Conservation (phyloP, 257 asterid species). For the Forsythia viridissima region DNA sequence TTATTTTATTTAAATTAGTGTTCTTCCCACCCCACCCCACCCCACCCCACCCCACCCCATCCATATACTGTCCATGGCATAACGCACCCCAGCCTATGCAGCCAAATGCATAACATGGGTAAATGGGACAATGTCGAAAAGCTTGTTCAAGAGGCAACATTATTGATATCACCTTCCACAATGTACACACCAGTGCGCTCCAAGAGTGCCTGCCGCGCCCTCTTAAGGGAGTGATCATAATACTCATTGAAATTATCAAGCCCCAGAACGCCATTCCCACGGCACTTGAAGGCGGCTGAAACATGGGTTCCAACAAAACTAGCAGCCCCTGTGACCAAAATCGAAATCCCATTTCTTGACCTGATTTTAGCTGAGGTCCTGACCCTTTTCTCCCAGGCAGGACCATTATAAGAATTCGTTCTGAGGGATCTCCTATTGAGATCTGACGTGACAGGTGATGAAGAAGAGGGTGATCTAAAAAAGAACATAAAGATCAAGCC, state of each 20-base stretch:
- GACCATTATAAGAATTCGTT: background rate
- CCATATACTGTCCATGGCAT: slow-evolving; percentile 21
- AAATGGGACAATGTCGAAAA: slow-evolving; percentile 26
- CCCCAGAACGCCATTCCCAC: slow-evolving; percentile 27
- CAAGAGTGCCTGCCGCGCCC: slow-evolving; percentile 16
- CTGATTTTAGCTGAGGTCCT: slow-evolving; percentile 8
- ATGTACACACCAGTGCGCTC: slow-evolving; percentile 22
- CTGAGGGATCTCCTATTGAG: slow-evolving; percentile 9
- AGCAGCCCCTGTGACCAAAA: slow-evolving; percentile 26
- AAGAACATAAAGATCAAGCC: slow-evolving; percentile 2
- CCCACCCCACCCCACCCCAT: too few species aligned
- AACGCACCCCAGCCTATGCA: slow-evolving; percentile 31
- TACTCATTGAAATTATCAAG: slow-evolving; percentile 25
- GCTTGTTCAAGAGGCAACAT: slow-evolving; percentile 14
- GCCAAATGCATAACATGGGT: slow-evolving; percentile 33
- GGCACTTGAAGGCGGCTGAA: slow-evolving; percentile 25
- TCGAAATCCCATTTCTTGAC: slow-evolving; percentile 23
- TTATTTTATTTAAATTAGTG: too few species aligned
- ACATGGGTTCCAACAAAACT: slow-evolving; percentile 30
- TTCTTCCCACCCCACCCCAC: too few species aligned
- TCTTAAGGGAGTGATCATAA: slow-evolving; percentile 23
- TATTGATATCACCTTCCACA: slow-evolving; percentile 31
- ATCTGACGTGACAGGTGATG: background rate
- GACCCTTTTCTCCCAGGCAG: slow-evolving; percentile 8
- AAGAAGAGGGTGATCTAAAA: slow-evolving; percentile 13